phyloP scores from a whole-genome alignment of 257 asterid genomes.

The Coffea eugenioides region DNA sequence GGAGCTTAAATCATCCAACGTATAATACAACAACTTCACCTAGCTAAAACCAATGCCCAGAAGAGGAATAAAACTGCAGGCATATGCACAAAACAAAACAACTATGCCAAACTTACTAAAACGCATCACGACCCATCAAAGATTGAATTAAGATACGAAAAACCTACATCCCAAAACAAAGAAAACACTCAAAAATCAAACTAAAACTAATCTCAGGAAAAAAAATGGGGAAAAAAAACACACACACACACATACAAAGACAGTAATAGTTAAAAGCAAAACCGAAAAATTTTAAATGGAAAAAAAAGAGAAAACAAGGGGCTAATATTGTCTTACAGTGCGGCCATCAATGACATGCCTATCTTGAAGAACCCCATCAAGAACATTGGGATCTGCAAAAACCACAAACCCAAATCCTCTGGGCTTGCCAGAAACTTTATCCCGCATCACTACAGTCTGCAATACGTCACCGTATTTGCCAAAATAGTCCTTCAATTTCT shows the following conservation, averaged over 20 bases:
- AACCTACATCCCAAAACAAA: background rate
- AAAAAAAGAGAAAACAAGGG: background rate
- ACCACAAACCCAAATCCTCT: constrained; percentile 86
- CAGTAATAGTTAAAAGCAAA: background rate
- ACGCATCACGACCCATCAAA: background rate
- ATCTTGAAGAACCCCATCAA: constrained; percentile 75
- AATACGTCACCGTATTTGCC: constrained; percentile 71
- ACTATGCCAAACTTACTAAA: background rate
- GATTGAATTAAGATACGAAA: background rate
- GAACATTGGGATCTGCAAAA: constrained; percentile 65
- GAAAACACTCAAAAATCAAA: background rate
- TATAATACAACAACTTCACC: background rate
- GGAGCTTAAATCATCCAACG: background rate
- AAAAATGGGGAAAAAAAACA: background rate
- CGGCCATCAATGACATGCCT: constrained; percentile 81
- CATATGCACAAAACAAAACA: background rate
- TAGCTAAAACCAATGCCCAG: background rate
- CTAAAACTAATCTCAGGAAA: background rate
- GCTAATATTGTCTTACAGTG: constrained; percentile 43
- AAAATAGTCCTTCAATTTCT: constrained; percentile 70
- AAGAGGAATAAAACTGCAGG: background rate
- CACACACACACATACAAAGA: background rate
- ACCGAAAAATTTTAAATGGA: background rate
- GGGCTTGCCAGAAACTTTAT: constrained; percentile 69
- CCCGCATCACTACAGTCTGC: constrained; percentile 82